Percentiles rank a stretch among this genome's conserved stretches.
Conservation (phyloP, 2,329 filamentous ascomycete species). For the Penicillium occitanis region DNA sequence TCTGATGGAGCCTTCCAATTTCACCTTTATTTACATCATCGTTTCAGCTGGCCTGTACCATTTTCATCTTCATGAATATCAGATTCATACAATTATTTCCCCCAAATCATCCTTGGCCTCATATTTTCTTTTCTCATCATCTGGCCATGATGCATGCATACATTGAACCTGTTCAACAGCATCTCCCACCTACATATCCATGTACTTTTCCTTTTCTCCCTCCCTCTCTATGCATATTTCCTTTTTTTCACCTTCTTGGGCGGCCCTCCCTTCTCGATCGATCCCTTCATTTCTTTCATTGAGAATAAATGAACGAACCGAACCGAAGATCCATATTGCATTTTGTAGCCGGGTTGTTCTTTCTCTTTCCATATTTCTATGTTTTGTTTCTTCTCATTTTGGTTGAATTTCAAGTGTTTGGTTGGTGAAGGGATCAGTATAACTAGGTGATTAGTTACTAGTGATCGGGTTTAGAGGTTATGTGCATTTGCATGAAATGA, state of each 20-base stretch:
- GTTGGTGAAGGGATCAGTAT: background rate
- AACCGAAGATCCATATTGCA: background rate
- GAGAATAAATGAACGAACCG: conserved; percentile 3
- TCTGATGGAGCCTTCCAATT: conserved; percentile 21
- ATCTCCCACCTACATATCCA: background rate
- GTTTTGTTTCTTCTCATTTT: background rate
- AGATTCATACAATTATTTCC: background rate
- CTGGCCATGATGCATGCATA: conserved; percentile 2
- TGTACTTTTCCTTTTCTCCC: background rate
- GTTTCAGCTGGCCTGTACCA: conserved; percentile 13
- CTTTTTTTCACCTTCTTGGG: background rate
- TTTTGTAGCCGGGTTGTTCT: conserved; percentile 2
- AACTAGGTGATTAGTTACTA: background rate
- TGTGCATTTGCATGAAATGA: background rate
- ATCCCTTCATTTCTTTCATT: background rate
- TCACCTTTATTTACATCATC: background rate
- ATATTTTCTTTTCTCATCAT: background rate
- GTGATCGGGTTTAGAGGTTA: background rate
- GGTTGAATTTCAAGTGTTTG: background rate
- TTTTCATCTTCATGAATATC: background rate
- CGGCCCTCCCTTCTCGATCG: background rate
- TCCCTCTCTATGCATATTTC: background rate
- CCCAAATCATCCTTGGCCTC: background rate
- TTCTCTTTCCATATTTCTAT: background rate
- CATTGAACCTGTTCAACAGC: background rate